Percentiles rank a stretch among this genome's conserved stretches.
phyloP scores from a whole-genome alignment of 1,284 basidiomycete genomes.

The Tremellales sp. region DNA sequence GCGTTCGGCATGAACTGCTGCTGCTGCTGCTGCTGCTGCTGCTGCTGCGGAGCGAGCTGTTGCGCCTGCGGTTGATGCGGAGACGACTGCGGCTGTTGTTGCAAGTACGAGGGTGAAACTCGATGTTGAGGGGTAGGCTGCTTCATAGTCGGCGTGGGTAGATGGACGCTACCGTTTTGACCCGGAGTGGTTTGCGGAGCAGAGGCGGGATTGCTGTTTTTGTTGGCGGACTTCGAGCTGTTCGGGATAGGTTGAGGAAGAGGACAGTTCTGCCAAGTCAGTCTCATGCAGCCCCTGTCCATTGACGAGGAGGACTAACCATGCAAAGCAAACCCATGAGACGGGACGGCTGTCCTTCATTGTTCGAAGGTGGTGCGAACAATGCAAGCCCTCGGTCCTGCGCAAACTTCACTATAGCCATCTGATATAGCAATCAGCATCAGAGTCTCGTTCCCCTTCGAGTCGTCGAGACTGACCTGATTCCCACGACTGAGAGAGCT shows the following conservation, averaged over 20 bases:
- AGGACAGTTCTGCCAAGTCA: conserved; percentile 6
- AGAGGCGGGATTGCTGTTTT: too few species aligned
- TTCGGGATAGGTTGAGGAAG: conserved; percentile 9
- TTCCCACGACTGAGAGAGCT: conserved; percentile 10
- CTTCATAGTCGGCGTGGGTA: too few species aligned
- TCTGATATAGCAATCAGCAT: conserved; percentile 4
- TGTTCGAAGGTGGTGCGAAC: conserved; percentile 6
- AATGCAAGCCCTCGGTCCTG: conserved; percentile 18
- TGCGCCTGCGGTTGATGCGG: conserved; percentile 2
- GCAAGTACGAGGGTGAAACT: too few species aligned
- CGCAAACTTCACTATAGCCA: conserved; percentile 15
- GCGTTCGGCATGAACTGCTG: conserved; percentile 1
- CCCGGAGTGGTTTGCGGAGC: too few species aligned
- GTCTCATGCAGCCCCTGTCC: background rate
- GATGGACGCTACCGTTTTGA: too few species aligned
- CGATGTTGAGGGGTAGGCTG: background rate
- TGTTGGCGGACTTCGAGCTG: too few species aligned
- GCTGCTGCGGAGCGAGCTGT: conserved; percentile 1
- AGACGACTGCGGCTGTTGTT: background rate
- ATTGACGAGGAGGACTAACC: conserved; percentile 9
- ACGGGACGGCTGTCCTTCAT: conserved; percentile 5
- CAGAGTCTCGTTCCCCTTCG: background rate
- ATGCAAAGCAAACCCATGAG: conserved; percentile 23
- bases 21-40: conserved; percentile 2
- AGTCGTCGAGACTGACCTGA: conserved; percentile 8